phyloP scores from a whole-genome alignment of 164 flowering plant genomes.

The Dillenia turbinata region DNA sequence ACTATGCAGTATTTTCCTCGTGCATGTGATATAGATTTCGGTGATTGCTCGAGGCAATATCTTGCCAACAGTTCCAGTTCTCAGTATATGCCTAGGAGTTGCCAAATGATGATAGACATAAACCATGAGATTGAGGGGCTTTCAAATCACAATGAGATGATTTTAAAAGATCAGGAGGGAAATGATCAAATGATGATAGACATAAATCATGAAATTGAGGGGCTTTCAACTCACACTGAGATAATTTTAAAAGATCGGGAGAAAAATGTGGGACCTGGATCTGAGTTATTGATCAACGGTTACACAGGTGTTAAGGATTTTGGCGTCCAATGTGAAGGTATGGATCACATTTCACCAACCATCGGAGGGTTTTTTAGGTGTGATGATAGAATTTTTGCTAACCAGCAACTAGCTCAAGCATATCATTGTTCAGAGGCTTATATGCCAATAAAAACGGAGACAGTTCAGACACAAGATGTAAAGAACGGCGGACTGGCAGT shows the following conservation, averaged over 20 bases:
- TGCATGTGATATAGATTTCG: constrained; percentile 7
- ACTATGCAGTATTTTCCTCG: constrained; percentile 6
- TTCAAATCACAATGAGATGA: constrained; percentile 16
- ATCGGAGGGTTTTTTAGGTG: constrained; percentile 10
- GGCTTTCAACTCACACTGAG: constrained; percentile 17
- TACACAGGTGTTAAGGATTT: constrained; percentile 13
- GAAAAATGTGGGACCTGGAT: constrained; percentile 6
- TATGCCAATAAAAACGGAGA: constrained; percentile 3
- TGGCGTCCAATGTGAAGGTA: constrained; percentile 15
- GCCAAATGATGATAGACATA: constrained; percentile 3
- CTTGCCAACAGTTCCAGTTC: constrained; percentile 5
- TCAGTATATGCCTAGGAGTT: constrained; percentile 11
- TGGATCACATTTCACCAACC: constrained; percentile 9
- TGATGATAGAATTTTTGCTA: constrained; percentile 14
- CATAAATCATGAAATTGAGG: constrained; percentile 17
- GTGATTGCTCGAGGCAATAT: constrained; percentile 6
- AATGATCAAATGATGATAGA: constrained; percentile 8
- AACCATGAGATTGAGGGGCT: constrained; percentile 21
- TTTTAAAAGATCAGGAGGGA: constrained; percentile 13
- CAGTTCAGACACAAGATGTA: constrained; percentile 16
- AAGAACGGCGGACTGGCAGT: constrained; percentile 6
- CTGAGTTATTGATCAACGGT: constrained; percentile 10
- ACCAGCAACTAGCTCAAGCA: constrained; percentile 4
- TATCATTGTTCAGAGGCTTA: constrained; percentile 10
- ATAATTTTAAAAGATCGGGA: constrained; percentile 12